Base-by-base conservation (phyloP, 306 rosid genomes). In the Geum urbanum region DNA sequence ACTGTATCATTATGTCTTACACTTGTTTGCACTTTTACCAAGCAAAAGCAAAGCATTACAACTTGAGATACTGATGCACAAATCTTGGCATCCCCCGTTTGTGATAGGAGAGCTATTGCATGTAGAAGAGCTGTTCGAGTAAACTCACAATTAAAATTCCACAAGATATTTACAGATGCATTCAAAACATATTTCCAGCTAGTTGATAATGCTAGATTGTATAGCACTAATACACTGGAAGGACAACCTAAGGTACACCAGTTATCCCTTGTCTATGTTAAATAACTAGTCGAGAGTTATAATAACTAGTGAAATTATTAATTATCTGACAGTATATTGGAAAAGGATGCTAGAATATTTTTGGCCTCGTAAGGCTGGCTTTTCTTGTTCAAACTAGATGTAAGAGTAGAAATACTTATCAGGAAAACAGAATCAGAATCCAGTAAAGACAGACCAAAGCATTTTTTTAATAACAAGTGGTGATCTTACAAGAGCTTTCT, bases 111-210 rank as follows among this genome's bases (percentile, higher is more conserved):
- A 82, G 95, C 99, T 72, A 85, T 87, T 77, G 83, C 89, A 83
- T 84, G 88, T 69, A 84, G 97, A 91, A 90, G 97, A 83, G 96
- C 89, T 48, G 96, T 94, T 35, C 79, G 96, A 83, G 97, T 88
- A 71, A 81, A 86, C 41, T 81, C 96, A 60, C 96, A 95, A 61
- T 64, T 95, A 76, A 89, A 75, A 88, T 95, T 97, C 53, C 97
- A 89, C 80, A 89, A 78, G 84, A 87, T 92, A 78, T 91, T 95
- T 89, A 92, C 96, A 74, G 86, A 84, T 82, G 91, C 95, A 46
- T 91, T 95, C 72, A 53, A 74, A 76, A 88, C 89, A 50, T 91
- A 88, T 72, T 87, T 91, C 66, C 90, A 87, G 45, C 76, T 85
- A 70, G 97, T 71, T 79, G 91, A n/a, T n/a, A n/a, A n/a, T n/a